Base-by-base conservation (phyloP, 208 protist species). In the Trypanosoma lewisi region DNA sequence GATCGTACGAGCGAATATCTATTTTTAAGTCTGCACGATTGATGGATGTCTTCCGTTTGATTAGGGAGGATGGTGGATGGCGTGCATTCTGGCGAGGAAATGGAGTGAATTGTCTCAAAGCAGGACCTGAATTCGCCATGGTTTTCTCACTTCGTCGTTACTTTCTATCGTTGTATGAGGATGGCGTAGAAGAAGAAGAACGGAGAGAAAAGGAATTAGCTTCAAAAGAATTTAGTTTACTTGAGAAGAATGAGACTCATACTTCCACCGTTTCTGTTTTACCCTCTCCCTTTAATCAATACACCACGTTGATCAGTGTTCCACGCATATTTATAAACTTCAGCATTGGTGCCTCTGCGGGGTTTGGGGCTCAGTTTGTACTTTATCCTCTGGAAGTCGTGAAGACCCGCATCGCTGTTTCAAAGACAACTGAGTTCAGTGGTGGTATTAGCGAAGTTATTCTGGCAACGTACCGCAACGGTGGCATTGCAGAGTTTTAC, bases 381-480 rank as follows among this genome's bases (percentile, higher is more conserved):
- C 63, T 96, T 11, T 96, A 96, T 70, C 93, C 93, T 6, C 33
- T 97, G 19, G 90, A 97, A 68, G 83, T 96, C n/a, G 73, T 96
- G 21, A 96, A 96, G 67, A 97, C 93, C 30, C 81, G 93, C 16
- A 82, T 94, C 28, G 70, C 77, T 2, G 92, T 95, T 5, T 85
- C 92, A 36, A 78, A 77, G 31, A 84, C 37, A 42, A 73, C 61
- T 27, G 87, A 96, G 64, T 93, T 82, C 58, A 45, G 54, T 6
- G 89, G 89, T 44, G 87, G 87, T 19, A 78, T 94, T 16, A 21
- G 64, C 2, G 75, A 88, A 33, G 75, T 93, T 1, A 47, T 92
- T 8, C 45, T 64, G 9, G 45, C 77, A 6, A 87, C 80, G 17
- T 96, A 96, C 65, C 57, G 53, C 23, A 61, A 66, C 16, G 85